Base-by-base conservation (phyloP, 495 filamentous ascomycete species). In the Immersiella caudata region DNA sequence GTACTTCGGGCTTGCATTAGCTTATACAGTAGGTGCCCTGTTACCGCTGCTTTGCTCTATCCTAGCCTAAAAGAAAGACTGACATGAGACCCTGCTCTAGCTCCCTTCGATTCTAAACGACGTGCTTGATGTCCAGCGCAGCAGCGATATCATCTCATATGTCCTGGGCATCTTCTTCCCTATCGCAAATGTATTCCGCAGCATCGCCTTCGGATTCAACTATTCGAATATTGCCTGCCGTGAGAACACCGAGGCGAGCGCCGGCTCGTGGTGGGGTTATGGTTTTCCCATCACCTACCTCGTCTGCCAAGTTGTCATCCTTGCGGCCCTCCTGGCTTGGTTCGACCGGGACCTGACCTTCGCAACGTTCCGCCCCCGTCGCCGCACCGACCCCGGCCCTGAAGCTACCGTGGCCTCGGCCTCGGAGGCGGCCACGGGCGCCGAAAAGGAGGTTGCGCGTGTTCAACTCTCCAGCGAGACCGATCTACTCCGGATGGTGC, bases 241-340 rank as follows among this genome's bases (percentile, higher is more conserved):
- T 14, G 88, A 82, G 22, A 79, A 86, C 27, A 59, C 80, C n/a
- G 71, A 85, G 84, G 21, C 79, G 81, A 0, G 86, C 92, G 69
- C 88, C 91, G 0, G 90, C 86, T 2, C 86, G 79, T 87, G 93
- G 62, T 83, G 79, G 5, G 82, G 90, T 49, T 96, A 90, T 70
- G 92, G 92, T 46, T 87, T 87, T 0, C 90, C 91, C 2, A 91
- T 95, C 60, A 75, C 88, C 1, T 93, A 93, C 66, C 83, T 93
- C 9, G 80, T 91, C 40, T 26, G 87, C 0, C 92, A 95, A 71
- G 84, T 85, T 0, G 70, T 90, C n/a, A 40, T 88, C 27, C 79
- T 93, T 0, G 89, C 90, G 64, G 76, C 75, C 0, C 70, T 91
- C 24, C 82, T 93, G 0, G 74, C 93, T n/a, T 91, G 88, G 83